Evolutionary conservation across 163 green algal genomes (phyloP).

Genomic region (Scenedesmus sp.): DNA sequence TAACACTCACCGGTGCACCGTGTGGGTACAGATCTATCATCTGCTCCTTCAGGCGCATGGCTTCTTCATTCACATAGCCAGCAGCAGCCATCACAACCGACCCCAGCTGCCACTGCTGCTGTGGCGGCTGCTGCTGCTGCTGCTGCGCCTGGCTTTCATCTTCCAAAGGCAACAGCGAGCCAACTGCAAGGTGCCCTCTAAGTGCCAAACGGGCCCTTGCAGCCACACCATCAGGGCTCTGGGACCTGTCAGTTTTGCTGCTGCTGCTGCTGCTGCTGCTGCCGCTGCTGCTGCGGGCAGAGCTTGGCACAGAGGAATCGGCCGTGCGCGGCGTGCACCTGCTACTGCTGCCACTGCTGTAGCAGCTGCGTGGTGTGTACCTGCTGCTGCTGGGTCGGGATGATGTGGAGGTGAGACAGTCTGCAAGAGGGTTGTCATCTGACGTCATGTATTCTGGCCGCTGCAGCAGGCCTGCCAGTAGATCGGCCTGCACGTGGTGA

Average conservation of each 20-base stretch:
- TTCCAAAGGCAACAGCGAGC: not conserved
- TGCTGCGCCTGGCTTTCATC: not conserved
- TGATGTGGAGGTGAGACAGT: not conserved
- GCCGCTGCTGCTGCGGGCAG: not conserved
- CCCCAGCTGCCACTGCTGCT: not conserved
- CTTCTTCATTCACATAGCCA: not conserved
- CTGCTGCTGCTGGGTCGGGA: not conserved
- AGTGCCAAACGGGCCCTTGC: not conserved
- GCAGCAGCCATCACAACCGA: not conserved
- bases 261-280: not conserved
- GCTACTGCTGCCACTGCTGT: not conserved
- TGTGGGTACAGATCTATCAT: not conserved
- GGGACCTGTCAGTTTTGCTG: not conserved
- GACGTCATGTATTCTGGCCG: conserved; percentile 27
- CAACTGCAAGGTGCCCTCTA: not conserved
- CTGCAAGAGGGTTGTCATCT: conserved; percentile 17
- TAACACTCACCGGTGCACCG: not conserved
- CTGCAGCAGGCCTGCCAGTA: not conserved
- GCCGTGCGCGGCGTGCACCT: not conserved
- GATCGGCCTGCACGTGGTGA: not conserved
- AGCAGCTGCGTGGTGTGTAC: not conserved
- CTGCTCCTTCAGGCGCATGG: not conserved
- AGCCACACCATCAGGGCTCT: not conserved
- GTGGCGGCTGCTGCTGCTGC: too few relatives aligned
- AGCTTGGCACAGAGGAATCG: not conserved